phyloP scores from a whole-genome alignment of 2,329 filamentous ascomycete species.

The Whalleya microplaca region DNA sequence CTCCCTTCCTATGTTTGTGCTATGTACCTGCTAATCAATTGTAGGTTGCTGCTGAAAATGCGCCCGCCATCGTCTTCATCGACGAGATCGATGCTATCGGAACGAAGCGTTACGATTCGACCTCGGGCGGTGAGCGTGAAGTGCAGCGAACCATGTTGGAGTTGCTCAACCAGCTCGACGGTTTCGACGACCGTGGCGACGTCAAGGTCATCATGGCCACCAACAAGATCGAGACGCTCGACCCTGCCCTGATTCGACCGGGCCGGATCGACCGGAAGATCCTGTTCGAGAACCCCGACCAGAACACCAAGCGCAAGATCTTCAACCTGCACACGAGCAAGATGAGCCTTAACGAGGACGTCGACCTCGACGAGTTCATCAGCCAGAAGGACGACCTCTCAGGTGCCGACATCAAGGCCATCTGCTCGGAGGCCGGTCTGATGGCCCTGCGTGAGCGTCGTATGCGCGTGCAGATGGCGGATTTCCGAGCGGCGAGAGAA shows the following conservation, averaged over 20 bases:
- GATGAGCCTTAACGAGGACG: conserved; percentile 95
- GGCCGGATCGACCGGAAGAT: conserved; percentile 99
- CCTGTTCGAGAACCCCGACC: conserved; percentile 68
- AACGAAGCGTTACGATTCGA: conserved; percentile 98
- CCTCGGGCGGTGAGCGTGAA: conserved; percentile 94
- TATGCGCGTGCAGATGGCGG: conserved; percentile 99
- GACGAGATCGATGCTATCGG: conserved; percentile 99
- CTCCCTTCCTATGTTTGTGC: too few species aligned
- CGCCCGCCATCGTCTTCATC: conserved; percentile 97
- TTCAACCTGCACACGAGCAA: conserved; percentile 98
- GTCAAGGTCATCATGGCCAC: conserved; percentile 99
- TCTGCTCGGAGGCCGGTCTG: conserved; percentile 95
- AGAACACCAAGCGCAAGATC: conserved; percentile 97
- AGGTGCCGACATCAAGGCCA: conserved; percentile 97
- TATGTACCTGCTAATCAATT: conserved; percentile 29
- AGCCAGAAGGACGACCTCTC: conserved; percentile 97
- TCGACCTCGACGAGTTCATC: conserved; percentile 99
- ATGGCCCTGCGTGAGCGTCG: conserved; percentile 91
- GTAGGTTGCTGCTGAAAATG: conserved; percentile 89
- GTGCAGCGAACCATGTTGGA: conserved; percentile 99
- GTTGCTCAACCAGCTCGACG: conserved; percentile 95
- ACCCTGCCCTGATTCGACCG: conserved; percentile 93
- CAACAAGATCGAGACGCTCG: conserved; percentile 98
- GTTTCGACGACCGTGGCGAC: conserved; percentile 97
- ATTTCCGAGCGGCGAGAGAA: conserved; percentile 91